These are phyloP conservation scores for Breynia disticha DNA, from an alignment of 441 rosid species.

Conservation along the genomic window DNA sequence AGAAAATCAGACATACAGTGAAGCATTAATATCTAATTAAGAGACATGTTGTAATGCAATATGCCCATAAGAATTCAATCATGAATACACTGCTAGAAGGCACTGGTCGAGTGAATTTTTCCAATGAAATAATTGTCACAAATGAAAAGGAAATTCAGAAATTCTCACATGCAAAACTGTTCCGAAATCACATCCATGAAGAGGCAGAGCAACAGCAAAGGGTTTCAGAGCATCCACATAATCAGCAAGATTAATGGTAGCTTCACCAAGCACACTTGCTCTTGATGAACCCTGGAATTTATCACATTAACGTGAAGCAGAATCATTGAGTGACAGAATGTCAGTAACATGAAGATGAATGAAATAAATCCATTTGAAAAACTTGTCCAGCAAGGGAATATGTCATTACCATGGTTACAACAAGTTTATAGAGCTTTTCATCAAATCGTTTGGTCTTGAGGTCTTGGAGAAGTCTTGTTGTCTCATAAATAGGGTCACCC, in stretches of 20 bases:
- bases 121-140: not conserved
- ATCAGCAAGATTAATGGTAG: conserved; percentile 84
- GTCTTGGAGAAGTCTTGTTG: conserved; percentile 93
- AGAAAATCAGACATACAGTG: not conserved
- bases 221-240: conserved; percentile 91
- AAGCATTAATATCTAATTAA: not conserved
- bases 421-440: conserved; percentile 78
- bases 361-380: not conserved
- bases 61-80: not conserved
- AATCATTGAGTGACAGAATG: conserved; percentile 8
- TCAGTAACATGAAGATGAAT: not conserved
- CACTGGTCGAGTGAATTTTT: too few relatives aligned
- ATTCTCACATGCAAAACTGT: conserved; percentile 83
- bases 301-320: conserved; percentile 16
- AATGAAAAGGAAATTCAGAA: conserved; percentile 19
- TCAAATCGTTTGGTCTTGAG: conserved; percentile 70
- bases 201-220: conserved; percentile 54
- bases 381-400: conserved; percentile 9
- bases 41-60: not conserved
- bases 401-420: conserved; percentile 72
- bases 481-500: conserved; percentile 98
- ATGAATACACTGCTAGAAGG: not conserved
- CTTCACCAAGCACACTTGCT: conserved; percentile 90
- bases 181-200: conserved; percentile 84
- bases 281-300: conserved; percentile 82